Evolutionary conservation across 2,329 filamentous ascomycete species (phyloP), one percentile per base, ranked within the genome.

Genomic region (Drechslera avenae): DNA sequence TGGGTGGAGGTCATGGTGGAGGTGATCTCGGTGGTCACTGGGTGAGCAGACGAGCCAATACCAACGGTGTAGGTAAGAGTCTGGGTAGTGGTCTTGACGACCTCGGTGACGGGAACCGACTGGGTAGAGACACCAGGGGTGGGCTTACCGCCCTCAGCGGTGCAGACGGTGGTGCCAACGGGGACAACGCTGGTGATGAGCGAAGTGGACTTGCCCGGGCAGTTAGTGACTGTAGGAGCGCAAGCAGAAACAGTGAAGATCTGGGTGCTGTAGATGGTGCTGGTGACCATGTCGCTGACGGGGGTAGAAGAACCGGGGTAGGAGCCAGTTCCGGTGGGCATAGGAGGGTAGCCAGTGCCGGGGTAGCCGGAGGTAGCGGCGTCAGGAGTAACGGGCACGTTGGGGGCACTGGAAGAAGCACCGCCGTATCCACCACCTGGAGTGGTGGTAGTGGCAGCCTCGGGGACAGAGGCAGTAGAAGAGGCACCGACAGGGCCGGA

Each of bases 141-240:
- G 12, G 58, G 49, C 52, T 59, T 52, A 37, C 55, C 48, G 16
- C 53, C 44, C 36, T 54, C 58, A 46, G 46, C 56, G 31, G 76
- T 72, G 67, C 76, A 78, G 64, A 78, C 66, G 32, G 76, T 78
- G 49, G 76, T 79, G 35, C 72, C 72, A 39, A 76, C 60, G 26
- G 74, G 59, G 32, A 77, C 59, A 54, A 73, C 67, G 46, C 69
- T 73, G 49, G 76, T 79, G 56, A 75, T 52, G 46, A 75, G 60
- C 17, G 63, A 62, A 34, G 68, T 68, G 21, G 72, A 66, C 18
- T 54, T 64, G 19, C 45, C 50, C 8, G 50, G 50, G 50, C 50
- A 52, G 50, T 52, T 30, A 35, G 50, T 52, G 39, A 52, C 50
- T 13, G 26, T 34, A 14, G 50, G 35, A 17, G 50, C 39, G 45